Percentiles rank a stretch among this genome's conserved stretches.
Conservation (phyloP, 2,329 filamentous ascomycete species). For the Penicillium griseofulvum region DNA sequence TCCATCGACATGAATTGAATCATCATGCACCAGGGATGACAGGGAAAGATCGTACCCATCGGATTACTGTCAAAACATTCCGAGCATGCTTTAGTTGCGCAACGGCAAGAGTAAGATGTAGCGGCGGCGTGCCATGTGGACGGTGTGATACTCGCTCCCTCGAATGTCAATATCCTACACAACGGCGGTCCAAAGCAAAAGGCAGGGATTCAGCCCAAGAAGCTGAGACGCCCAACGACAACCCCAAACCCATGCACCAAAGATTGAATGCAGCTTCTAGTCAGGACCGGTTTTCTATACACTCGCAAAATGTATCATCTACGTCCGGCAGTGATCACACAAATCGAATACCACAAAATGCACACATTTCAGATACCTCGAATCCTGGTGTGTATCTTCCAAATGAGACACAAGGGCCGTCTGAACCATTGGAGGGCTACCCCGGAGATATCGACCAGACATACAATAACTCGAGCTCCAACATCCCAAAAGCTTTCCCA, state of each 20-base stretch:
- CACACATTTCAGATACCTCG: not conserved
- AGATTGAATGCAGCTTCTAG: not conserved
- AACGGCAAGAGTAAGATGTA: slow-evolving; percentile 40
- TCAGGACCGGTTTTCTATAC: slow-evolving; percentile 9
- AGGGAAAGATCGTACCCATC: slow-evolving; percentile 36
- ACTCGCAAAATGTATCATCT: not conserved
- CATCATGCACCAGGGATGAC: slow-evolving; percentile 37
- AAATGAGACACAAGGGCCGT: slow-evolving; percentile 5
- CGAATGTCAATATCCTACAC: slow-evolving; percentile 41
- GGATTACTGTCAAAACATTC: slow-evolving; percentile 44
- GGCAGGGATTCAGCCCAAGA: slow-evolving; percentile 13
- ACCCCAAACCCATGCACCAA: slow-evolving; percentile 2
- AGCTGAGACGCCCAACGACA: slow-evolving; percentile 6
- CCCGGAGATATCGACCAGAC: not conserved
- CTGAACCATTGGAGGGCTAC: slow-evolving; percentile 9
- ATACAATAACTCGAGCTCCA: slow-evolving; percentile 13
- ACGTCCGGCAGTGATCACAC: not conserved
- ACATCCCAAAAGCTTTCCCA: slow-evolving; percentile 11
- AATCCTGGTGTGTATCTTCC: slow-evolving; percentile 7
- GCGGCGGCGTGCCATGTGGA: slow-evolving; percentile 37
- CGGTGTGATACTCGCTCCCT: slow-evolving; percentile 39
- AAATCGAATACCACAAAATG: slow-evolving; percentile 1
- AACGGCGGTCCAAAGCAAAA: slow-evolving; percentile 37
- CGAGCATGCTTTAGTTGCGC: slow-evolving; percentile 43
- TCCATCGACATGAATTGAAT: slow-evolving; percentile 41